phyloP scores from a whole-genome alignment of 2,329 filamentous ascomycete species.

The Amphichorda felina region DNA sequence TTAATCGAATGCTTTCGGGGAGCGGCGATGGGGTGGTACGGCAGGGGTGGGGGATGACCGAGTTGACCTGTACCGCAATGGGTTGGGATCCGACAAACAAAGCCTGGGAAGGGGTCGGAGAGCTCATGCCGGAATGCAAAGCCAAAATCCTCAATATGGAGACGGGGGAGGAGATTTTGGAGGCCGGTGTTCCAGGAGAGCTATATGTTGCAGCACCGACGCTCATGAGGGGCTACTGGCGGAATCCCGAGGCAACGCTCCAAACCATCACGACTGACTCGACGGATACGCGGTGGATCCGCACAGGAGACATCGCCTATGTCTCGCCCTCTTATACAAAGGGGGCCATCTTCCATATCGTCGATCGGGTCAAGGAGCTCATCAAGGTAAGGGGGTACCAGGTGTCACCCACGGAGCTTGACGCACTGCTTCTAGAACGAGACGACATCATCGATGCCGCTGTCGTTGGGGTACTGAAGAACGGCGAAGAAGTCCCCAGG shows the following conservation, averaged over 20 bases:
- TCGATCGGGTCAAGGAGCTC: constrained; percentile 60
- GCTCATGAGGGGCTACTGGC: constrained; percentile 69
- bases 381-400: constrained; percentile 51
- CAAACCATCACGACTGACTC: constrained; percentile 37
- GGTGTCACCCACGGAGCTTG: constrained; percentile 42
- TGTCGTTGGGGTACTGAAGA: constrained; percentile 46
- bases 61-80: constrained; percentile 60
- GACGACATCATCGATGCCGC: constrained; percentile 46
- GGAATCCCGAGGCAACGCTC: constrained; percentile 53
- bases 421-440: constrained; percentile 23
- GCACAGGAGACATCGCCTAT: constrained; percentile 58
- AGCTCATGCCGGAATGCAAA: constrained; percentile 4
- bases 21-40: constrained; percentile 21
- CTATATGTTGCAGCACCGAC: constrained; percentile 63
- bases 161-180: background rate
- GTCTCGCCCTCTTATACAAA: constrained; percentile 22
- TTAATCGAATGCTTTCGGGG: constrained; percentile 41
- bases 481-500: constrained; percentile 47
- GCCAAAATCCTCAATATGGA: constrained; percentile 2
- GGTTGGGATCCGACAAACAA: constrained; percentile 47
- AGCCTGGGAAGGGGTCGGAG: constrained; percentile 21
- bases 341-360: constrained; percentile 42
- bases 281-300: constrained; percentile 51
- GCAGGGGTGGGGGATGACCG: constrained; percentile 86
- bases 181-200: constrained; percentile 40